phyloP scores from a whole-genome alignment of 2,329 filamentous ascomycete genomes.

The Fusarium sacchari region DNA sequence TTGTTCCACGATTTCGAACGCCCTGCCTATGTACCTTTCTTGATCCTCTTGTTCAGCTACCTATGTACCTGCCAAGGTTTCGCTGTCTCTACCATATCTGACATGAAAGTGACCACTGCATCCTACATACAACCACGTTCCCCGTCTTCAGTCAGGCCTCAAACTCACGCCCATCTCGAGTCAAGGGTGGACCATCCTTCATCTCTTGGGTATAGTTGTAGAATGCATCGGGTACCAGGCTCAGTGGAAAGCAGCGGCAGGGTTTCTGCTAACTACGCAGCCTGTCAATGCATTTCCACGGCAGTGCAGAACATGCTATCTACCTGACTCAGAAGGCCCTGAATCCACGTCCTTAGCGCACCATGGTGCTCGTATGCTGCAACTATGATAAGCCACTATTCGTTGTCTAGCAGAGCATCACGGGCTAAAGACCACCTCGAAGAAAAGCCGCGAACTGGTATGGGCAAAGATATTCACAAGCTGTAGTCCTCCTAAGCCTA shows the following conservation, averaged over 20 bases:
- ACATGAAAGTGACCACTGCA: slow-evolving; percentile 10
- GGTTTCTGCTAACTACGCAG: slow-evolving; percentile 5
- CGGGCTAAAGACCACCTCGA: neutral
- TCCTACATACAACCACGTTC: slow-evolving; percentile 22
- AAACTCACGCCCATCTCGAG: slow-evolving; percentile 30
- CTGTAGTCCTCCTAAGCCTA: neutral
- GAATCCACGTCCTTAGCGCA: slow-evolving; percentile 27
- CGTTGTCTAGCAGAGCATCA: neutral
- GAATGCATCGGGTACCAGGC: slow-evolving; percentile 7
- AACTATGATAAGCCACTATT: slow-evolving; percentile 15
- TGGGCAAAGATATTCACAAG: neutral
- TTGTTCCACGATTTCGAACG: neutral
- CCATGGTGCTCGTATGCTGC: neutral
- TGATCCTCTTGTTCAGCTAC: neutral
- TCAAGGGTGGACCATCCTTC: slow-evolving; percentile 4
- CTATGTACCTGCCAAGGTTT: slow-evolving; percentile 7
- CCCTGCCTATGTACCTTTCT: neutral
- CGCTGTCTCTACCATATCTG: slow-evolving; percentile 12
- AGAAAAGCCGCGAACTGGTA: neutral
- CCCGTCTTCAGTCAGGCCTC: slow-evolving; percentile 16
- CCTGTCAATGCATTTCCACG: slow-evolving; percentile 17
- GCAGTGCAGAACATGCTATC: slow-evolving; percentile 14
- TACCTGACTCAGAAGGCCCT: slow-evolving; percentile 32
- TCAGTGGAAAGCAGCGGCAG: neutral
- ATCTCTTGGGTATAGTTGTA: slow-evolving; percentile 4